These are phyloP conservation scores for Dalbergia cultrata DNA, from an alignment of 306 rosid genomes.

Conservation along the genomic window DNA sequence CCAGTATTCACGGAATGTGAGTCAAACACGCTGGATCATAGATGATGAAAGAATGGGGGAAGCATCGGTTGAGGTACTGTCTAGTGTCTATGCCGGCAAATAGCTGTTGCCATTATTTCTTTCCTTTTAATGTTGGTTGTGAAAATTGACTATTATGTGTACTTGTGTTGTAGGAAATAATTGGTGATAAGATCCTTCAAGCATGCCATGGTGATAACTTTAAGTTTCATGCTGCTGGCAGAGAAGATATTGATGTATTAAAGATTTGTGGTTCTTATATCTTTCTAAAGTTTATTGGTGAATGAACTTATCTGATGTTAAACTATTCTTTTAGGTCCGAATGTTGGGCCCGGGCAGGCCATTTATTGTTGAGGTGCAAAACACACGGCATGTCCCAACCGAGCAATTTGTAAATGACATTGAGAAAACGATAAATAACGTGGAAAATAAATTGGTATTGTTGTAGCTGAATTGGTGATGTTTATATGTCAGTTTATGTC, in stretches of 20 bases:
- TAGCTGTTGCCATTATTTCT: slow-evolving; percentile 23
- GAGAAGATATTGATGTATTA: slow-evolving; percentile 95
- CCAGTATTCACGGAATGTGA: slow-evolving; percentile 95
- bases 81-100: slow-evolving; percentile 20
- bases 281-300: slow-evolving; percentile 23
- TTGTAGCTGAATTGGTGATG: slow-evolving; percentile 26
- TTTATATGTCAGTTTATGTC: slow-evolving; percentile 36
- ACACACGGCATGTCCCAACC: slow-evolving; percentile 67
- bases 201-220: slow-evolving; percentile 79
- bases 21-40: slow-evolving; percentile 95
- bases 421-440: slow-evolving; percentile 66
- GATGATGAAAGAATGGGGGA: slow-evolving; percentile 98
- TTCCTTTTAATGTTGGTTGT: slow-evolving; percentile 39
- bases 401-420: slow-evolving; percentile 62
- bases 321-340: slow-evolving; percentile 70
- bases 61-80: slow-evolving; percentile 89
- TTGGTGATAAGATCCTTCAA: slow-evolving; percentile 74
- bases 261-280: slow-evolving; percentile 34
- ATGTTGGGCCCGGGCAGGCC: slow-evolving; percentile 98
- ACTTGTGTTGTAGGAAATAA: slow-evolving; percentile 69
- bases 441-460: slow-evolving; percentile 79
- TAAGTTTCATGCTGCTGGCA: slow-evolving; percentile 97
- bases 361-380: slow-evolving; percentile 90
- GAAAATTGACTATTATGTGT: slow-evolving; percentile 48
- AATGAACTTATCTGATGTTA: slow-evolving; percentile 44